Conservation (phyloP, 192 early-diverging fungal genomes). For the Gonapodya prolifera region DNA sequence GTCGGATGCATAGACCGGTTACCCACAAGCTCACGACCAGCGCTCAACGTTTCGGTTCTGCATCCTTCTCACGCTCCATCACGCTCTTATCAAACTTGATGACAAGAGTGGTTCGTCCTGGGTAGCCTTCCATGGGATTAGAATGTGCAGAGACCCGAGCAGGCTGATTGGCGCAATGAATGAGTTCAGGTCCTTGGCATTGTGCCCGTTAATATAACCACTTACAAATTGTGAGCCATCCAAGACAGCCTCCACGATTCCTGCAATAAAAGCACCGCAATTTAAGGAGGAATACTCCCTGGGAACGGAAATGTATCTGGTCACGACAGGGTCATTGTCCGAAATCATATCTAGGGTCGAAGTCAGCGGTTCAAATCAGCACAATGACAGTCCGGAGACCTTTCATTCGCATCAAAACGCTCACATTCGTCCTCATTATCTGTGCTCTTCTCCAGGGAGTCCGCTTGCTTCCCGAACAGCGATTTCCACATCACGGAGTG, state of each 20-base stretch:
- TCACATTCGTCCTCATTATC: slow-evolving; percentile 96
- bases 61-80: slow-evolving; percentile 19
- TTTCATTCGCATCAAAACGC: slow-evolving; percentile 1
- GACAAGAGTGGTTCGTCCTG: slow-evolving; percentile 82
- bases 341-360: slow-evolving; percentile 81
- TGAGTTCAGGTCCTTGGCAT: slow-evolving; percentile 8
- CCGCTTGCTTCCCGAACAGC: slow-evolving; percentile 91
- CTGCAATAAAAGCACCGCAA: slow-evolving; percentile 88
- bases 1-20: background rate
- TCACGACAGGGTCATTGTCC: slow-evolving; percentile 89
- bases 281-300: slow-evolving; percentile 86
- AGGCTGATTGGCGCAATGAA: slow-evolving; percentile 32
- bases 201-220: slow-evolving; percentile 5
- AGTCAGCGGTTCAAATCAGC: background rate
- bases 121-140: slow-evolving; percentile 73
- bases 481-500: slow-evolving; percentile 88
- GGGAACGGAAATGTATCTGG: slow-evolving; percentile 86
- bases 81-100: slow-evolving; percentile 75
- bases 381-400: too few species aligned
- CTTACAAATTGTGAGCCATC: slow-evolving; percentile 83
- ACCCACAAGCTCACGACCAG: background rate
- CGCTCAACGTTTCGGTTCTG: slow-evolving; percentile 13
- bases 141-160: slow-evolving; percentile 85
- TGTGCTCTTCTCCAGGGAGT: slow-evolving; percentile 90
- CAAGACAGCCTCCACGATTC: slow-evolving; percentile 89